Evolutionary conservation across 176 grass and related monocot species (phyloP), one percentile per base, ranked within the genome.

Genomic region (Musa beccarii): DNA sequence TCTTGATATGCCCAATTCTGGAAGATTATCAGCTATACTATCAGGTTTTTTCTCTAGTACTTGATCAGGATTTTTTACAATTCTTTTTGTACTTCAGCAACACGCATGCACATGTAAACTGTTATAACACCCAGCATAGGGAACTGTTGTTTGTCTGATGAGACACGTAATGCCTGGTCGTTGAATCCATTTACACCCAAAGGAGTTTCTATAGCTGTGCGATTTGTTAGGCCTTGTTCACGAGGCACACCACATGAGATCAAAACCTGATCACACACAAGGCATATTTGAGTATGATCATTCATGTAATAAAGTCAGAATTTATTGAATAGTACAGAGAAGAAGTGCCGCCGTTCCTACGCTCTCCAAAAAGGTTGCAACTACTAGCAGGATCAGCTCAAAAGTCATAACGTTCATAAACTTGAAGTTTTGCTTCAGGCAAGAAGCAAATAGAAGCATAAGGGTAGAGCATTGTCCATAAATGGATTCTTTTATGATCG

Each of bases 121-220:
- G 14, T 50, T 49, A 20, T 2, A 3, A 17, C 14, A 11, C 11
- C 12, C 24, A 21, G 34, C 34, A 43, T 43, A 43, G 34, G 34
- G n/a, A n/a, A n/a, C 52, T 81, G 79, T 57, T 90, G 94, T 81
- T 89, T 97, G 59, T 93, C 90, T 83, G 78, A 88, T 73, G 85
- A 72, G 80, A 81, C 78, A 74, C 64, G 68, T 9, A 73, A 11
- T 49, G 76, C 83, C 72, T 89, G 89, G 72, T 91, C 81, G 89
- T 83, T 86, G 77, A 61, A 19, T 55, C 52, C 43, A n/a, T 85
- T 85, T 68, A 72, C 49, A 8, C 17, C 14, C 59, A 49, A 69
- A 76, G 77, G 54, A 70, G 63, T 61, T 66, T 93, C 79, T 81
- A 54, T 75, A 55, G 68, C 89, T 77, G 79, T 74, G 64, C 81